Base-by-base conservation (phyloP, 192 early-diverging fungal genomes). In the Gonapodya sp. region DNA sequence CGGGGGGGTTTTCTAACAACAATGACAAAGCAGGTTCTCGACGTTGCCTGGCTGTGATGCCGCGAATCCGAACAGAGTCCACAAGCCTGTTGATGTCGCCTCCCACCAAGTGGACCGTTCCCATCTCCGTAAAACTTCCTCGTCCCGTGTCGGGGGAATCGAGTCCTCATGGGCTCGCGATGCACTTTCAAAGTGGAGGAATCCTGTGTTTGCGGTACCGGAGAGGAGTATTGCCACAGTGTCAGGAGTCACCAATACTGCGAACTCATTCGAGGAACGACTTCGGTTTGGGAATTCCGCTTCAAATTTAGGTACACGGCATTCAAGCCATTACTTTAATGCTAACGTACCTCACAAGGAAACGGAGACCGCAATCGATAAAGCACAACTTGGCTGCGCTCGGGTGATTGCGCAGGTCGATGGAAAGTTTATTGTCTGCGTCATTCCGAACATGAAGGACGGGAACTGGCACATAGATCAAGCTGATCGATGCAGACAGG, bases 341-440 rank as follows among this genome's bases (percentile, higher is more conserved):
- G 46, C 46, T 64, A 64, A 24, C 24, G 8, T 64, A 16, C 8
- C 46, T 24, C 46, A 64, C 46, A 33, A 77, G 31, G 75, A 77
- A 34, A 8, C 8, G 8, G 46, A 64, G 46, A 64, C 24, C 24
- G 24, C 46, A 64, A 64, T 64, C 46, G 46, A 64, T 64, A 64
- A 64, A 64, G 24, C 46, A 64, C 46, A 24, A 64, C 31, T 77
- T 2, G 30, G 31, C 2, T 16, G 75, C 8, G 34, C 34, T 14
- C 75, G 75, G 75, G 75, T 34, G 31, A 77, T 77, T 34, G 2
- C 30, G 75, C 75, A 77, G 75, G 30, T 77, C 18, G 75, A 77
- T 34, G 8, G 31, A 16, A 77, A 77, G 31, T 77, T 77, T 33
- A 34, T 77, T 34, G 75, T 77, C 8, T 77, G 75, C 75, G 31